phyloP scores from a whole-genome alignment of 1,139 yeast genomes.

The Debaryomyces nepalensis region DNA sequence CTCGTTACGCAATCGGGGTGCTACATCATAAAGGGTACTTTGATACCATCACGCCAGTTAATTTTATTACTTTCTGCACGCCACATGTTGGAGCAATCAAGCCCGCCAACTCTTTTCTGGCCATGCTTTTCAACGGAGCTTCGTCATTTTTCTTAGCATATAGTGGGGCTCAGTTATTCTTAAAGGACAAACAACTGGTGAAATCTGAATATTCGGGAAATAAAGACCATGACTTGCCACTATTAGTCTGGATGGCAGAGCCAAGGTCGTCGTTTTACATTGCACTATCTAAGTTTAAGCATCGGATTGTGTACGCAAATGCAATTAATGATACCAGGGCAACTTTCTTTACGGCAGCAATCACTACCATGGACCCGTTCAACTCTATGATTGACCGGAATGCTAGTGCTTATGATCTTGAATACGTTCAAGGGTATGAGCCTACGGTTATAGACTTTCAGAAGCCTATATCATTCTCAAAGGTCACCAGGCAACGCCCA shows the following conservation, averaged over 20 bases:
- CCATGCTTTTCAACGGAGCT: constrained; percentile 57
- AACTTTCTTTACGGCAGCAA: constrained; percentile 81
- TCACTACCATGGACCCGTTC: constrained; percentile 68
- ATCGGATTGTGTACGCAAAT: constrained; percentile 69
- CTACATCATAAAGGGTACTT: constrained; percentile 60
- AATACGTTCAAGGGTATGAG: constrained; percentile 53
- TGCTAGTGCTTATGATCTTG: constrained; percentile 45
- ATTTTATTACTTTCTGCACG: constrained; percentile 74
- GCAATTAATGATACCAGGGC: constrained; percentile 79
- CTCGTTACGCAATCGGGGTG: constrained; percentile 77
- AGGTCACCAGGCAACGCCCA: constrained; percentile 1
- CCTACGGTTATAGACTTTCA: constrained; percentile 57
- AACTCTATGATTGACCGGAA: constrained; percentile 43
- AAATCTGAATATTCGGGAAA: constrained; percentile 21
- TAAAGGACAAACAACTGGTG: constrained; percentile 47
- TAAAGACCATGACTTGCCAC: constrained; percentile 38
- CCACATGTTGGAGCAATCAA: constrained; percentile 83
- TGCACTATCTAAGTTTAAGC: constrained; percentile 56
- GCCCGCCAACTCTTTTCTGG: constrained; percentile 54
- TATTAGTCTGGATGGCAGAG: constrained; percentile 68
- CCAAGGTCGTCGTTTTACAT: constrained; percentile 62
- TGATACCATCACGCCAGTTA: constrained; percentile 51
- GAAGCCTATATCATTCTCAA: constrained; percentile 28
- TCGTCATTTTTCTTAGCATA: constrained; percentile 69
- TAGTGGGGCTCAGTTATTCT: constrained; percentile 73